phyloP scores from a whole-genome alignment of 257 asterid species.

The Solanum chiquidenum region DNA sequence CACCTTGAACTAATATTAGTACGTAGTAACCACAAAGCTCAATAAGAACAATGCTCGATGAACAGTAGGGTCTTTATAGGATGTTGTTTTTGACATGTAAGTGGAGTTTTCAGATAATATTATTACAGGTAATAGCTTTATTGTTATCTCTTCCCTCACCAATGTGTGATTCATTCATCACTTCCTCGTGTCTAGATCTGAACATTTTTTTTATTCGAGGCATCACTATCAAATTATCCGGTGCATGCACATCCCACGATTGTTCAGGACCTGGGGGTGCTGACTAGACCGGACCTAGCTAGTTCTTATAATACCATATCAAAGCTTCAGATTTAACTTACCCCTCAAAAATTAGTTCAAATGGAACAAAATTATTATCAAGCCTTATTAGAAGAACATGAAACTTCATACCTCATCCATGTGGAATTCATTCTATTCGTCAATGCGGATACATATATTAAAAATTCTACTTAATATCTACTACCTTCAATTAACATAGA shows the following conservation, averaged over 20 bases:
- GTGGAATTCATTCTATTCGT: too few relatives aligned
- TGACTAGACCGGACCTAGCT: background rate
- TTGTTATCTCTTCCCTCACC: background rate
- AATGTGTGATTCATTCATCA: background rate
- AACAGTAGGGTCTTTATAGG: background rate
- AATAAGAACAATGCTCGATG: background rate
- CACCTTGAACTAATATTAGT: background rate
- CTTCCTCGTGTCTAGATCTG: background rate
- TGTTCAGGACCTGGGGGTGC: background rate
- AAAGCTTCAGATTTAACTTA: too few relatives aligned
- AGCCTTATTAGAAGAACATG: too few relatives aligned
- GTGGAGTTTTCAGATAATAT: background rate
- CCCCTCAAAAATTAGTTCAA: too few relatives aligned
- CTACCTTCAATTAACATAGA: background rate
- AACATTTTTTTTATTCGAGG: fast-evolving
- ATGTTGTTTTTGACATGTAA: background rate
- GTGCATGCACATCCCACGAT: background rate
- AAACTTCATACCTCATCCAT: too few relatives aligned
- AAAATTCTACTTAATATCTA: background rate
- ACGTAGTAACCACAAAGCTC: background rate
- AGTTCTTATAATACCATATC: background rate
- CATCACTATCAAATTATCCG: too few relatives aligned
- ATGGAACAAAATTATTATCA: too few relatives aligned
- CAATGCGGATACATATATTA: too few relatives aligned
- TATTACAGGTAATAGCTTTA: background rate